Evolutionary conservation across 2,329 filamentous ascomycete genomes (phyloP), one percentile per base, ranked within the genome.

Genomic region (Trichocomaceae sp.): DNA sequence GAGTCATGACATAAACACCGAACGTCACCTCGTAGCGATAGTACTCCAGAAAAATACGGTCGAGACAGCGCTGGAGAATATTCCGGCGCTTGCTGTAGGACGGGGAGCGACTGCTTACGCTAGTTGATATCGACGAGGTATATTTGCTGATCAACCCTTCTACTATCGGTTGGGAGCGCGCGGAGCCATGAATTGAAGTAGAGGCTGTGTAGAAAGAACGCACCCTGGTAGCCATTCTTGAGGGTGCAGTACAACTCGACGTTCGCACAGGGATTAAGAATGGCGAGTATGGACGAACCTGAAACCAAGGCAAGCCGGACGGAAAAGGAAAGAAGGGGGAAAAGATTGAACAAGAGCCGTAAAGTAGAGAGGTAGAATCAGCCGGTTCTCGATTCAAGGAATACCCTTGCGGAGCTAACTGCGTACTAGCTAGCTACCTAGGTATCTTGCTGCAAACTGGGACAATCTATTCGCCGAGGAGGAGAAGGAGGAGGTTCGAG

Each of bases 11-110:
- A 58, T 76, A 76, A 6, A 73, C 60, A 5, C 71, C 69, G 54
- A 72, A 75, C 2, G 74, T 77, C 47, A 77, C 72, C 60, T 77
- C 73, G 58, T 76, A 77, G 52, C 69, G 72, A 58, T 77, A 75
- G 54, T 76, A 76, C 60, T 68, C 69, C 20, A 76, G 68, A 31
- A 67, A 67, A 51, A 72, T 47, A 35, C 65, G 66, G 57, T 73
- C 68, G 29, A 62, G 29, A 42, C 62, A 31, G 13, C 67, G 68
- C 47, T 64, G 64, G 19, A 72, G 19, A 12, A 66, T 48, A 48
- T 64, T 64, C 39, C 62, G 64, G 20, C 57, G 60, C 13, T 58
- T 60, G 26, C 57, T 56, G 52, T 59, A 55, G 13, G 57, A 26
- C 17, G 48, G 13, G 5, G 46, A 54, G 29, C 48, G 23, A n/a